These are phyloP conservation scores for Monosporozyma aquatica DNA, from an alignment of 805 yeast genomes.

Conservation along the genomic window DNA sequence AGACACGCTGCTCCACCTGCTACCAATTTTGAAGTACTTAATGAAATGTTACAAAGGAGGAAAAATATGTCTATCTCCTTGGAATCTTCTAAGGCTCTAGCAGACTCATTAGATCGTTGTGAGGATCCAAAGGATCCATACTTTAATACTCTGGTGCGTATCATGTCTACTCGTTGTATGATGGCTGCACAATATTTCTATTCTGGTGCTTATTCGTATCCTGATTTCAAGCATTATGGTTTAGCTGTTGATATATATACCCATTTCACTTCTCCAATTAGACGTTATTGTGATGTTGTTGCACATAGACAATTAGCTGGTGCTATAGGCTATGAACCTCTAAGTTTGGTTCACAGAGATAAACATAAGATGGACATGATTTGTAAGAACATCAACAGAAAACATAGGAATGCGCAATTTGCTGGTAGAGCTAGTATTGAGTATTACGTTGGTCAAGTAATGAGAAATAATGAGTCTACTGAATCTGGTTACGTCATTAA, in stretches of 20 bases:
- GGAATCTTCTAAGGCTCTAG: conserved; percentile 82
- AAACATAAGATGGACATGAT: conserved; percentile 83
- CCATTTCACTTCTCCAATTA: conserved; percentile 95
- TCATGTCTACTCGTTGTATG: conserved; percentile 98
- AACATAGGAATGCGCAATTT: conserved; percentile 96
- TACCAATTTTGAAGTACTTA: conserved; percentile 79
- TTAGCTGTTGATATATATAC: conserved; percentile 95
- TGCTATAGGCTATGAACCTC: conserved; percentile 88
- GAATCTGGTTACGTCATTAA: conserved; percentile 89
- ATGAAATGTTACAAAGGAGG: conserved; percentile 77
- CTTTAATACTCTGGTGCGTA: conserved; percentile 86
- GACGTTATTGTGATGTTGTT: conserved; percentile 95
- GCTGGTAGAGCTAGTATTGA: conserved; percentile 98
- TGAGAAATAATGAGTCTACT: conserved; percentile 69
- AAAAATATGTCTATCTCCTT: conserved; percentile 68
- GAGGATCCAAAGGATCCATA: conserved; percentile 76
- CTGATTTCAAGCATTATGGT: conserved; percentile 94
- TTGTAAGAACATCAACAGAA: conserved; percentile 79
- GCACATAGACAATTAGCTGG: conserved; percentile 97
- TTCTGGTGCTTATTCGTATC: conserved; percentile 78
- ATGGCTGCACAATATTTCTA: conserved; percentile 98
- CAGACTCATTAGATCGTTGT: conserved; percentile 88
- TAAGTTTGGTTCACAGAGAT: conserved; percentile 76
- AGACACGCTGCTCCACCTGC: conserved; percentile 97
- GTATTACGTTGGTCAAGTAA: conserved; percentile 95